These are phyloP conservation scores for Candida sonorensis DNA, from an alignment of 805 yeast genomes.

Conservation along the genomic window DNA sequence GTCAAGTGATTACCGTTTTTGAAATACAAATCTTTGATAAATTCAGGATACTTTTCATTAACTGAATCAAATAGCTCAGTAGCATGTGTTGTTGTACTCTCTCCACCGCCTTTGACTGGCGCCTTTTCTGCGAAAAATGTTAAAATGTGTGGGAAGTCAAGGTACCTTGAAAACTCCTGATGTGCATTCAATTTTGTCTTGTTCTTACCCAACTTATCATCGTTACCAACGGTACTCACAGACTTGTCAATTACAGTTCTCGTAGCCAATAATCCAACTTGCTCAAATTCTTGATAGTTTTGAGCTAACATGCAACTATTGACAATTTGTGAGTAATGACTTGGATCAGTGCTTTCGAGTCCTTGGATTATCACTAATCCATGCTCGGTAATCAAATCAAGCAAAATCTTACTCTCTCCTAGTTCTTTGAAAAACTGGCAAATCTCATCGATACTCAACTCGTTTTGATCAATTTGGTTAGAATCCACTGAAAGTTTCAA, in stretches of 20 bases:
- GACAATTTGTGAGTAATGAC: slow-evolving; percentile 7
- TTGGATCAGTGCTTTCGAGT: slow-evolving; percentile 5
- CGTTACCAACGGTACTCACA: slow-evolving; percentile 13
- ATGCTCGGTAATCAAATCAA: slow-evolving; percentile 6
- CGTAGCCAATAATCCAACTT: slow-evolving; percentile 13
- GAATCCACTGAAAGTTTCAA: background rate
- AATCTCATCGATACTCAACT: background rate
- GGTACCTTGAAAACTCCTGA: slow-evolving; percentile 21
- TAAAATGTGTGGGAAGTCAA: slow-evolving; percentile 15
- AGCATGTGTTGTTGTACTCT: slow-evolving; percentile 17
- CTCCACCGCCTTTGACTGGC: slow-evolving; percentile 14
- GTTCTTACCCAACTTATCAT: slow-evolving; percentile 8
- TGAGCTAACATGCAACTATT: slow-evolving; percentile 4
- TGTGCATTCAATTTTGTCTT: slow-evolving; percentile 14
- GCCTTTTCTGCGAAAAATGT: slow-evolving; percentile 17
- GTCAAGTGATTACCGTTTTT: slow-evolving; percentile 8
- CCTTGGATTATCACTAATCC: slow-evolving; percentile 9
- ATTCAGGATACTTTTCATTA: slow-evolving; percentile 17
- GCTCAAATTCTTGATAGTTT: slow-evolving; percentile 9
- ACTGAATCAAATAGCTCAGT: slow-evolving; percentile 17
- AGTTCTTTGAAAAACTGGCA: slow-evolving; percentile 7
- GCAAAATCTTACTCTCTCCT: slow-evolving; percentile 4
- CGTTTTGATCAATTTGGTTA: background rate
- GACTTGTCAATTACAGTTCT: slow-evolving; percentile 7
- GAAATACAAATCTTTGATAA: slow-evolving; percentile 10